Evolutionary conservation across 2,329 filamentous ascomycete species (phyloP).

Genomic region (Cordyceps cateniannulata): DNA sequence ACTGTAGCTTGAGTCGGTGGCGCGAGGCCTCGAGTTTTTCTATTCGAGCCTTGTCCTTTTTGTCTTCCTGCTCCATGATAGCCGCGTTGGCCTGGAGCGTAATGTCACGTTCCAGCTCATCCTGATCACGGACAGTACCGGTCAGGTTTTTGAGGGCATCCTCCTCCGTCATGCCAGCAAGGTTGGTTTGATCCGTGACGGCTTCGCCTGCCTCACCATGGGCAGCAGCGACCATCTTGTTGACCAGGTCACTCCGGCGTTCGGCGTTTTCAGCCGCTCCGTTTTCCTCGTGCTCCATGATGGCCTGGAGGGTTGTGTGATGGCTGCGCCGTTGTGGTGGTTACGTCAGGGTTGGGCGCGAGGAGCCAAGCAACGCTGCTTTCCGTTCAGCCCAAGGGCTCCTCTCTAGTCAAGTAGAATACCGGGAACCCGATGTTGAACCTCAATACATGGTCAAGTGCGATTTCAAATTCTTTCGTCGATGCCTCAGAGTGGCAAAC

Average conservation of each 20-base stretch:
- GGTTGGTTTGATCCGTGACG: slow-evolving; percentile 13
- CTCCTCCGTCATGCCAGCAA: slow-evolving; percentile 46
- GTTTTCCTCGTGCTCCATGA: slow-evolving; percentile 23
- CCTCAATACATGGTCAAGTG: not conserved
- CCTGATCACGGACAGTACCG: slow-evolving; percentile 71
- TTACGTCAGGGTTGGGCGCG: not conserved
- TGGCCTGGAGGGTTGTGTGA: not conserved
- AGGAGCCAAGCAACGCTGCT: not conserved
- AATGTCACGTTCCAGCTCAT: slow-evolving; percentile 87
- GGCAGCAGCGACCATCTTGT: slow-evolving; percentile 26
- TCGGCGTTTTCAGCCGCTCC: slow-evolving; percentile 17
- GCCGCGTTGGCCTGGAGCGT: slow-evolving; percentile 53
- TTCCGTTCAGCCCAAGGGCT: not conserved
- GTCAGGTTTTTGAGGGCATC: slow-evolving; percentile 56
- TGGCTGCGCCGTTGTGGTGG: not conserved
- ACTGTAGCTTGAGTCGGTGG: slow-evolving; percentile 57
- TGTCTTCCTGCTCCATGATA: slow-evolving; percentile 56
- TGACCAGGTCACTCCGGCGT: slow-evolving; percentile 21
- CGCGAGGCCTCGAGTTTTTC: slow-evolving; percentile 49
- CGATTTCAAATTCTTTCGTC: not conserved
- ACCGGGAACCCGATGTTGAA: not conserved
- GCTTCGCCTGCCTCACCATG: slow-evolving; percentile 16
- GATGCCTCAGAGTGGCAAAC: not conserved
- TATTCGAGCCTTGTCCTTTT: slow-evolving; percentile 56
- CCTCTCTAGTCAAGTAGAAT: not conserved